Percentiles rank a stretch among this genome's conserved stretches.
Conservation (phyloP, 768 basidiomycete genomes). For the Favolaschia claudopus region DNA sequence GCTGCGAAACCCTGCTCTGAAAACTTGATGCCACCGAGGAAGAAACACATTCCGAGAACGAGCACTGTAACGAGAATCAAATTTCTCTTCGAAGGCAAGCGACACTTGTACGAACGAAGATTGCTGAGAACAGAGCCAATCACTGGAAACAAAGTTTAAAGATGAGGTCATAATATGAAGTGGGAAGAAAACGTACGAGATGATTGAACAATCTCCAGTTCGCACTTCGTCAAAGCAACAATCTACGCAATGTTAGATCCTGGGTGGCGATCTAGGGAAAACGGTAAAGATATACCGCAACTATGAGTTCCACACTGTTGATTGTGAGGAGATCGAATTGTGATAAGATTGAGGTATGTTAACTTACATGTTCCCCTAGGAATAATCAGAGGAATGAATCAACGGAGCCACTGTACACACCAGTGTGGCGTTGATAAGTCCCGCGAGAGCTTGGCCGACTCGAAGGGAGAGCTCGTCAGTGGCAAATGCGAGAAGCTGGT, state of each 20-base stretch:
- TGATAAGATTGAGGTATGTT: not conserved
- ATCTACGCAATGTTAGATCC: conserved; percentile 8
- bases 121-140: conserved; percentile 72
- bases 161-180: not conserved
- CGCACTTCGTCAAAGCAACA: conserved; percentile 32
- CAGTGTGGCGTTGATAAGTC: conserved; percentile 69
- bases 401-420: too few relatives aligned
- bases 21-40: conserved; percentile 62
- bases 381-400: not conserved
- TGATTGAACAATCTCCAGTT: conserved; percentile 66
- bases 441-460: conserved; percentile 67
- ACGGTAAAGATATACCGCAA: conserved; percentile 55
- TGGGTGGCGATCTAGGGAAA: not conserved
- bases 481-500: conserved; percentile 65
- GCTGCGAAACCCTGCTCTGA: conserved; percentile 63
- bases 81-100: not conserved
- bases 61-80: conserved; percentile 45
- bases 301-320: conserved; percentile 50
- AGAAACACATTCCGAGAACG: conserved; percentile 74
- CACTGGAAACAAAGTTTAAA: conserved; percentile 42
- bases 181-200: conserved; percentile 56
- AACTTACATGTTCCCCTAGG: conserved; percentile 31
- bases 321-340: not conserved
- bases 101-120: conserved; percentile 46
- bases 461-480: conserved; percentile 72